Evolutionary conservation across 495 filamentous ascomycete species (phyloP), one percentile per base, ranked within the genome.

Genomic region (Amorphotheca resinae): DNA sequence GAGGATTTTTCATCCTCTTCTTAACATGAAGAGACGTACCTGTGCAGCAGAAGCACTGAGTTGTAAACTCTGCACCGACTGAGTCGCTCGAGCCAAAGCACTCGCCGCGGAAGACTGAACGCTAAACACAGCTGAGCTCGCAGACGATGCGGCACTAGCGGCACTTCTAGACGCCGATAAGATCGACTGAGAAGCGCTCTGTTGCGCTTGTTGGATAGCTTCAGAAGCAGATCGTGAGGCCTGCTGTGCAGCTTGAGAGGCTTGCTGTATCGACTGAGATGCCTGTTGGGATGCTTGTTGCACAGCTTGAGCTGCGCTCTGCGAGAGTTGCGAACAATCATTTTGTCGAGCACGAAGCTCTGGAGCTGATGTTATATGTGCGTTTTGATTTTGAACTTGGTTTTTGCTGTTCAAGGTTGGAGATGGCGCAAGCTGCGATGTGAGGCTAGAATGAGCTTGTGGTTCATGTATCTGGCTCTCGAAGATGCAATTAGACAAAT

Each of bases 201-300:
- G 43, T 31, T 48, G 44, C n/a, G 44, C 47, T 32, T 55, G 53
- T 35, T 48, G 49, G 9, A 52, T 52, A 8, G 45, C 53, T 33
- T 55, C 22, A 11, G 45, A 47, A 14, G 49, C 53, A 7, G 46
- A 50, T 28, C 44, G 45, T 31, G 31, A 22, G 2, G 52, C 52
- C 40, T 55, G 48, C 20, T 39, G 44, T 21, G 37, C 5, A 28
- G 43, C 41, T 34, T 53, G 46, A 22, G 46, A 18, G 6, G 53
- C 53, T 45, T 55, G 53, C n/a, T 45, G 45, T 14, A 50, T 34
- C 7, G 49, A 20, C 38, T 55, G 45, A n/a, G 40, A 45, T 30
- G 38, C 38, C 8, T 14, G n/a, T 3, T 40, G 22, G 1, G 2
- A 18, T 9, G 53, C 53, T 45, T 55, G 53, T 15, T 45, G 45